Evolutionary conservation across 2,329 filamentous ascomycete species (phyloP).

Genomic region (Aureobasidium sp.): DNA sequence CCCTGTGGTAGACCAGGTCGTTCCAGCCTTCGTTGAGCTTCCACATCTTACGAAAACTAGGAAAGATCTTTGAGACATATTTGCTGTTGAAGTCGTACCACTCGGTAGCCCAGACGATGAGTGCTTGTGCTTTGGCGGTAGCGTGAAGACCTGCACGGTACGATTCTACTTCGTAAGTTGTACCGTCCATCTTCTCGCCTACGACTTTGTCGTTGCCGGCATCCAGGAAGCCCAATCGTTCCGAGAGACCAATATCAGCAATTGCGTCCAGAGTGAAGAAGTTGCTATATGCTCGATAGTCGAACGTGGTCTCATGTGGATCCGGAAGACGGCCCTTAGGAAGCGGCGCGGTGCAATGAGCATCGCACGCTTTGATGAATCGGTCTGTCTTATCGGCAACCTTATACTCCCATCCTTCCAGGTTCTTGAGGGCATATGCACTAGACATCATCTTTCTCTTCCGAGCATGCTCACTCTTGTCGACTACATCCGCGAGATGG

Average conservation of each 20-base stretch:
- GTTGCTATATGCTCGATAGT: constrained; percentile 21
- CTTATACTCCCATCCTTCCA: constrained; percentile 37
- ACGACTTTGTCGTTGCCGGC: constrained; percentile 27
- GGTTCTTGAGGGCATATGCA: constrained; percentile 36
- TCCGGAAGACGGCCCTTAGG: constrained; percentile 17
- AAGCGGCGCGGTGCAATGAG: constrained; percentile 32
- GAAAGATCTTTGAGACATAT: constrained; percentile 42
- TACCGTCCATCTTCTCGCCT: constrained; percentile 30
- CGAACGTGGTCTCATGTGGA: constrained; percentile 19
- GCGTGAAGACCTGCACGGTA: constrained; percentile 38
- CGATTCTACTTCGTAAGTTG: constrained; percentile 32
- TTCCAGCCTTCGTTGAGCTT: constrained; percentile 37
- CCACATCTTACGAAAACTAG: constrained; percentile 37
- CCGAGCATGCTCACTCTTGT: constrained; percentile 33
- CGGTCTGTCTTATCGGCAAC: constrained; percentile 33
- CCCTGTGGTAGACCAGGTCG: constrained; percentile 42
- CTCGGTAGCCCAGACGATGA: constrained; percentile 44
- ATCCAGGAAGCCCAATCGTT: constrained; percentile 30
- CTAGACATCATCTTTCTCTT: constrained; percentile 35
- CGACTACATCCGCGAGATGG: constrained; percentile 34
- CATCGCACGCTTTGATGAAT: constrained; percentile 31
- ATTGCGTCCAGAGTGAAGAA: constrained; percentile 17
- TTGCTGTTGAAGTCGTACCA: constrained; percentile 49
- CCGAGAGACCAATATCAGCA: constrained; percentile 25
- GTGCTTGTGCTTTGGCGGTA: constrained; percentile 45